Conservation (phyloP, 163 green algal genomes). For the Botryococcus braunii region DNA sequence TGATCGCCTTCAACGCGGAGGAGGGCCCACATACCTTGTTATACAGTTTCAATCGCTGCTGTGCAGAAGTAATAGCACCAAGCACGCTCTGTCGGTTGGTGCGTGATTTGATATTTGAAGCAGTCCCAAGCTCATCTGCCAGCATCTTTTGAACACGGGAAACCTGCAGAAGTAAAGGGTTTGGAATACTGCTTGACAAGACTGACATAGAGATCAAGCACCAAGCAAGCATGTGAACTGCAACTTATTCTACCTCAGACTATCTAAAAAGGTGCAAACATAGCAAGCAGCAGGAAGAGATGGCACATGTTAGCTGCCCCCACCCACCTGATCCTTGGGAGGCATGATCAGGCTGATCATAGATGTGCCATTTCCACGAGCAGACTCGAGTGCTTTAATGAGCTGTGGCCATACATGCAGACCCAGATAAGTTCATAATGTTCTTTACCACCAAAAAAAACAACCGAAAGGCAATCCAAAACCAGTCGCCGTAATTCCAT, state of each 20-base stretch:
- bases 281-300: too few species aligned
- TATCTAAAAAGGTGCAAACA: too few species aligned
- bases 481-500: too few species aligned
- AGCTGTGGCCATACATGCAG: too few species aligned
- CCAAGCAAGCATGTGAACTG: too few species aligned
- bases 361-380: conserved; percentile 92
- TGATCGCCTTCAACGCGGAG: neutral
- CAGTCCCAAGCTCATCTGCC: conserved; percentile 96
- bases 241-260: too few species aligned
- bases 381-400: conserved; percentile 89
- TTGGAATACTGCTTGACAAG: neutral
- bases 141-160: conserved; percentile 94
- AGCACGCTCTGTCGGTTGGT: conserved; percentile 98
- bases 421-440: too few species aligned
- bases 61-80: conserved; percentile 93
- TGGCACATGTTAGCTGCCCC: too few species aligned
- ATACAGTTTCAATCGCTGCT: conserved; percentile 97
- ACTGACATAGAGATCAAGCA: neutral
- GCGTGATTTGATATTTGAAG: conserved; percentile 97
- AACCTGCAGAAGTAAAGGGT: conserved; percentile 46
- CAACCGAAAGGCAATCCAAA: too few species aligned
- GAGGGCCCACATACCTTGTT: conserved; percentile 55
- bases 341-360: conserved; percentile 99
- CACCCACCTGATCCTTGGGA: conserved; percentile 86
- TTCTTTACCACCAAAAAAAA: neutral